Base-by-base conservation (phyloP, 306 rosid genomes). In the Biancaea sappan region DNA sequence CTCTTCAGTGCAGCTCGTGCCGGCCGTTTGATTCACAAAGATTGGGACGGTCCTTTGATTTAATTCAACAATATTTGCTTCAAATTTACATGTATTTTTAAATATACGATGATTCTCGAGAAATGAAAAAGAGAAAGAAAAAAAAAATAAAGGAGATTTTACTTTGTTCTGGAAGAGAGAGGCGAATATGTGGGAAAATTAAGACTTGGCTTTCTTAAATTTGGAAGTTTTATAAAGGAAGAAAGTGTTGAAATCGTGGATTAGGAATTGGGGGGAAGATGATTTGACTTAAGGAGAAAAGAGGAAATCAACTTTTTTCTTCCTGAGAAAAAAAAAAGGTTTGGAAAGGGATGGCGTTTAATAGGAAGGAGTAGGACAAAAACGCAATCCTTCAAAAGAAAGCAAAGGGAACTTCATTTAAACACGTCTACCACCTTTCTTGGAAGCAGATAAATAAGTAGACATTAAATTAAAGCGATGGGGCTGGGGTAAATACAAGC, bases 261-360 rank as follows among this genome's bases (percentile, higher is more conserved):
- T 18, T 25, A 19, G 59, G 50, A 46, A 62, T 44, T 75, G 52
- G 77, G 58, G 78, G 83, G 69, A 62, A 70, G 51, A 28, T 46
- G 6, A 54, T 81, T 81, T 58, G 82, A 77, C 46, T 72, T 76
- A 6, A 21, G 2, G 44, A 13, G 4, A 14, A 69, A 43, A 41
- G 69, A 46, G 5, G 22, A 44, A 8, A 10, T 16, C 8, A 16
- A 31, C 64, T 6, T 19, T 50, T 19, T 7, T 7, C 6, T 10
- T n/a, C 1, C 0, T 2, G 1, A 2, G 19, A 65, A 58, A 58
- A 22, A 0, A 22, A 21, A 11, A 52, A 35, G 0, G 8, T 4
- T 51, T 50, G 68, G 19, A 10, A 4, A 21, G 35, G 52, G 26
- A 60, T 8, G 18, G 32, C 14, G 35, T 9, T 44, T 18, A 4